A percentile compares a stretch with the other conserved stretches of the same genome.
These are phyloP conservation scores for Venturia aucupariae DNA, from an alignment of 2,329 filamentous ascomycete species.

Conservation along the genomic window DNA sequence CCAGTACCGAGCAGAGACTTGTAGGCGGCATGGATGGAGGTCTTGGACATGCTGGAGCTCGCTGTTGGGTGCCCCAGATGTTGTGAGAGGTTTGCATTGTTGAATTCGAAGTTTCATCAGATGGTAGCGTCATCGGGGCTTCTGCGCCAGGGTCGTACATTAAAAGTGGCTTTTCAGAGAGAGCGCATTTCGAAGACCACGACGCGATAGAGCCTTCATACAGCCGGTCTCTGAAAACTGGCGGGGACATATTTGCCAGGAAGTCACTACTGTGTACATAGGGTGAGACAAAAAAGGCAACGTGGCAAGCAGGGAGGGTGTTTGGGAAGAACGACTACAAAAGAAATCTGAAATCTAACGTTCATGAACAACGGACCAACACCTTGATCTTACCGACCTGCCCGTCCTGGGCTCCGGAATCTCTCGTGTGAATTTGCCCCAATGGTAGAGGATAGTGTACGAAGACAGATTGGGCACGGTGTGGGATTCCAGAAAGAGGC, in stretches of 20 bases:
- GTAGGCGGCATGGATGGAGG: constrained; percentile 20
- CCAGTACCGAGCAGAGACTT: constrained; percentile 17
- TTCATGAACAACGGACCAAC: neutral
- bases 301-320: neutral
- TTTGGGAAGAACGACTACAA: neutral
- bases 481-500: neutral
- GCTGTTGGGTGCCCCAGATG: neutral
- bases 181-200: neutral
- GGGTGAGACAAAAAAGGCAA: neutral
- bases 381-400: neutral
- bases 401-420: no score
- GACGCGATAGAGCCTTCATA: neutral
- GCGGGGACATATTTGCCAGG: no score
- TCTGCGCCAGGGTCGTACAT: neutral
- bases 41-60: constrained; percentile 12
- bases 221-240: no score
- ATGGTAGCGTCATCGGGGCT: neutral
- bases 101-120: neutral
- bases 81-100: neutral
- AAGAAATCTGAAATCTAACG: neutral
- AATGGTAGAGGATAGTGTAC: neutral
- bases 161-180: neutral
- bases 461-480: neutral
- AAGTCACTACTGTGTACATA: no score
- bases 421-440: no score